Evolutionary conservation across 139 green algal genomes (phyloP), one percentile per base, ranked within the genome.

Genomic region (Chlorella vulgaris): DNA sequence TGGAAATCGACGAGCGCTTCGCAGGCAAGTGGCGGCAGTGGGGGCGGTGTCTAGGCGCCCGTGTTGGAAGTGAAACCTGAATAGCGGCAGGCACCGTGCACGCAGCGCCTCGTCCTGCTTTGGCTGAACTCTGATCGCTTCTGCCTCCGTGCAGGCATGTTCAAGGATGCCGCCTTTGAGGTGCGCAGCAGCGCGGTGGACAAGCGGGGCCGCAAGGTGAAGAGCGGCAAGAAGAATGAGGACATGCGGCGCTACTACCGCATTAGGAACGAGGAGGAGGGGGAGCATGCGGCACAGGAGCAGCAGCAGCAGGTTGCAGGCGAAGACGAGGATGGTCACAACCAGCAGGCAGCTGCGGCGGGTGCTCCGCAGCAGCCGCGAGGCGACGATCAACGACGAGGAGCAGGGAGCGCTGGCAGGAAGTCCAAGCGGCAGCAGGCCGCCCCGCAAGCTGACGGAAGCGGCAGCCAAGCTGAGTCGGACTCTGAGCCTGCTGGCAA

Each of bases 1-100:
- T 98, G 22, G 88, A 93, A 28, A 94, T 98, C 24, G 95, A 98
- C 77, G 86, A 91, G 29, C 91, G 95, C 1, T 98, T 98, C 60
- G 81, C 86, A 83, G 89, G 92, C 93, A 36, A 38, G 87, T 65
- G 47, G 10, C 8, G 36, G 13, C n/a, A n/a, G n/a, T n/a, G n/a
- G n/a, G n/a, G n/a, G n/a, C n/a, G n/a, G n/a, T n/a, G n/a, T n/a
- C n/a, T n/a, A n/a, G n/a, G n/a, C n/a, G n/a, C n/a, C n/a, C n/a
- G n/a, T n/a, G n/a, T n/a, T n/a, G n/a, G n/a, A n/a, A n/a, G n/a
- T n/a, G n/a, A n/a, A n/a, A n/a, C n/a, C n/a, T n/a, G n/a, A n/a
- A n/a, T n/a, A n/a, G n/a, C n/a, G n/a, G n/a, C n/a, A n/a, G n/a
- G n/a, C n/a, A n/a, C n/a, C n/a, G n/a, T n/a, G n/a, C n/a, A n/a